Conservation (phyloP, 2,329 filamentous ascomycete species). For the Aureobasidium sp. region DNA sequence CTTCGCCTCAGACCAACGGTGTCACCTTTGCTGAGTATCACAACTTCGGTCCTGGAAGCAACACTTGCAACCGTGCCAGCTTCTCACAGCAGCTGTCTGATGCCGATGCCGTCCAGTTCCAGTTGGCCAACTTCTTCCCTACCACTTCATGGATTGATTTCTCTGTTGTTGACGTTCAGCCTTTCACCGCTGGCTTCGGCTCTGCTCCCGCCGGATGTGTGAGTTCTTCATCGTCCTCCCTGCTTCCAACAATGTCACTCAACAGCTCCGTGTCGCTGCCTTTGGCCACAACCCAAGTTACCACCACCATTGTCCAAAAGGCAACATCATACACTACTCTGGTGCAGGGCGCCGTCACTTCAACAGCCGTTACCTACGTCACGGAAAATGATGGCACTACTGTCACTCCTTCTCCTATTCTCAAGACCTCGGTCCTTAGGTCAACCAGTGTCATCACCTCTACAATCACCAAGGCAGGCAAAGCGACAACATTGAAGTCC, state of each 20-base stretch:
- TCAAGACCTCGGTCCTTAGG: conserved; percentile 20
- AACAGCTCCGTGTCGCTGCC: conserved; percentile 10
- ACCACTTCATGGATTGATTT: conserved; percentile 36
- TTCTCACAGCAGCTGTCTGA: conserved; percentile 32
- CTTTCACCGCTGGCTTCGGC: conserved; percentile 28
- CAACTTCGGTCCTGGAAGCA: conserved; percentile 30
- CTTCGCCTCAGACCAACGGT: conserved; percentile 21
- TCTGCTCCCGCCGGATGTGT: conserved; percentile 22
- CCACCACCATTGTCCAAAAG: conserved; percentile 14
- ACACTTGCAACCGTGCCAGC: conserved; percentile 24
- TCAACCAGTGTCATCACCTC: conserved; percentile 17
- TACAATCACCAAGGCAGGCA: conserved; percentile 14
- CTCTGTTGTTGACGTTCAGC: conserved; percentile 29
- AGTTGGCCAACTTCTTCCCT: conserved; percentile 34
- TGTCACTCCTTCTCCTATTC: conserved; percentile 23
- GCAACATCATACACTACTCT: conserved; percentile 22
- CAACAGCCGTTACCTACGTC: conserved; percentile 18
- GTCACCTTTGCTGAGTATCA: conserved; percentile 29
- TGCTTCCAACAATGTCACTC: conserved; percentile 4
- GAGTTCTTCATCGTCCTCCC: conserved; percentile 16
- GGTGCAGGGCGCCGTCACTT: conserved; percentile 19
- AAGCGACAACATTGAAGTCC: conserved; percentile 15
- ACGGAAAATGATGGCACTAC: conserved; percentile 27
- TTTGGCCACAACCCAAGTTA: neutral
- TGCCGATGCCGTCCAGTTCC: conserved; percentile 29